Percentiles rank a stretch among this genome's conserved stretches.
Conservation (phyloP, 768 basidiomycete species). For the Nidularia sp. region DNA sequence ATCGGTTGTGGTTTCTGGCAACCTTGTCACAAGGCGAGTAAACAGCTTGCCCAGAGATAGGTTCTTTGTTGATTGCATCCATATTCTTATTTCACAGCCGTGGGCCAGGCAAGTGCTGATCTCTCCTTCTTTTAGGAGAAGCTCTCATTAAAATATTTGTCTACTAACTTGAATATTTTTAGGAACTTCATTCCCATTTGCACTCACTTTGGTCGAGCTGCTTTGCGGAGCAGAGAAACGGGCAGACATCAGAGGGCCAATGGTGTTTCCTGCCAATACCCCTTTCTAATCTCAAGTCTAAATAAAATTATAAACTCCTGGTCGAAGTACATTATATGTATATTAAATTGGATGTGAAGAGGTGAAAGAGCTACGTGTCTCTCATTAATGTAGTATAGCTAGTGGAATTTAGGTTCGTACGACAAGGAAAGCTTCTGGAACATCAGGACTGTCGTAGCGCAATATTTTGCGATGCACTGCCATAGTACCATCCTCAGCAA, state of each 20-base stretch:
- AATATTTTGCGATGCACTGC: slow-evolving; percentile 31
- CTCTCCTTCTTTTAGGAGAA: background rate
- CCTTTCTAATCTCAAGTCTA: slow-evolving; percentile 22
- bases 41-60: background rate
- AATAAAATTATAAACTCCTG: no score
- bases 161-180: background rate
- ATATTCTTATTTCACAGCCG: slow-evolving; percentile 38
- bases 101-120: slow-evolving; percentile 53
- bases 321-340: no score
- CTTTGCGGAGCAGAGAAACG: slow-evolving; percentile 63
- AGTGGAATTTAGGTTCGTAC: slow-evolving; percentile 38
- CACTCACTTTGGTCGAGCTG: slow-evolving; percentile 68
- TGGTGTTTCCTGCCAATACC: slow-evolving; percentile 64
- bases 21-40: slow-evolving; percentile 71
- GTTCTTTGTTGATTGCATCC: background rate
- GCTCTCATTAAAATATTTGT: background rate
- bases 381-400: background rate
- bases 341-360: no score
- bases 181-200: slow-evolving; percentile 79
- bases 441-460: slow-evolving; percentile 58
- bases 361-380: no score
- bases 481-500: slow-evolving; percentile 33
- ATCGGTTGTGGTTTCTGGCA: slow-evolving; percentile 67
- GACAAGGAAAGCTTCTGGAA: slow-evolving; percentile 73
- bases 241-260: slow-evolving; percentile 56